phyloP scores from a whole-genome alignment of 2,329 filamentous ascomycete species.

The Paracorniculantispora psalliotae region DNA sequence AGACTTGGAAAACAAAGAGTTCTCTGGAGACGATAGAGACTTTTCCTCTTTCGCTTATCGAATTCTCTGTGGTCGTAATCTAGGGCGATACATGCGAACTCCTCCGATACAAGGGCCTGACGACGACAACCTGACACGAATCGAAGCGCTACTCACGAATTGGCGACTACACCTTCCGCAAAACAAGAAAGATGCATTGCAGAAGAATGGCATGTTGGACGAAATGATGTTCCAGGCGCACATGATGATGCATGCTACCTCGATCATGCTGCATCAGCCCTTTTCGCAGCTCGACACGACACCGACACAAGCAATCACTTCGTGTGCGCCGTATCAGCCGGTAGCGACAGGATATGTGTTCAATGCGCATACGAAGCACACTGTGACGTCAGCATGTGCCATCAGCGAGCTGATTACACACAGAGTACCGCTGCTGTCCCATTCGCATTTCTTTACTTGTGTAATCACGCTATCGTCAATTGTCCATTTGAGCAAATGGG shows the following conservation, averaged over 20 bases:
- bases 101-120: constrained; percentile 47
- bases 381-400: constrained; percentile 71
- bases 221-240: constrained; percentile 90
- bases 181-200: constrained; percentile 64
- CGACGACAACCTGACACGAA: constrained; percentile 46
- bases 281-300: constrained; percentile 68
- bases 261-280: constrained; percentile 75
- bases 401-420: constrained; percentile 72
- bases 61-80: constrained; percentile 72
- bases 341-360: constrained; percentile 46
- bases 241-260: constrained; percentile 64
- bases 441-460: constrained; percentile 82
- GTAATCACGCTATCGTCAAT: constrained; percentile 73
- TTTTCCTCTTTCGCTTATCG: constrained; percentile 86
- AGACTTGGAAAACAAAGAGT: constrained; percentile 73
- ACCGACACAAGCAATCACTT: constrained; percentile 53
- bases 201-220: constrained; percentile 67
- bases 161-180: constrained; percentile 77
- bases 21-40: constrained; percentile 60
- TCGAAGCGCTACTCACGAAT: constrained; percentile 56
- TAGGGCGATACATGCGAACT: constrained; percentile 67
- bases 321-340: constrained; percentile 58
- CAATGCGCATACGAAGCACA: constrained; percentile 72
- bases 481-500: constrained; percentile 78
- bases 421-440: constrained; percentile 63